phyloP scores from a whole-genome alignment of 2,329 filamentous ascomycete genomes.

The Xylaria digitata region DNA sequence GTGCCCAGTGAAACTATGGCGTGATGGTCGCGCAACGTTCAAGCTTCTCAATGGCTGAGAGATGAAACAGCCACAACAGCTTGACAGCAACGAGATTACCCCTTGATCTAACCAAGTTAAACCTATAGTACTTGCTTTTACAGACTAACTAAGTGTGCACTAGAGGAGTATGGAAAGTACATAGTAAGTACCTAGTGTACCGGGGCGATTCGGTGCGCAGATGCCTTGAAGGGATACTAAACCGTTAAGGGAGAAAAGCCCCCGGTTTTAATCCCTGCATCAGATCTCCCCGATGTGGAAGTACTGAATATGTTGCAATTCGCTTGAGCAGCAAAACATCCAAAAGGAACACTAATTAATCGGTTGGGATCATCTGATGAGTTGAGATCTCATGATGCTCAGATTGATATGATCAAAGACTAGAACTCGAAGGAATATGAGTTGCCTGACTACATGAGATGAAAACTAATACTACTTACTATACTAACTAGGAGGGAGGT shows the following conservation, averaged over 20 bases:
- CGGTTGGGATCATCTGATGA: constrained; percentile 20
- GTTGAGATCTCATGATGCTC: constrained; percentile 19
- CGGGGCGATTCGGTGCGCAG: not conserved
- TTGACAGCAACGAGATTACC: not conserved
- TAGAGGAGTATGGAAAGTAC: no score
- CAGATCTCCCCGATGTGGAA: constrained; percentile 33
- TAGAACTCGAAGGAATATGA: not conserved
- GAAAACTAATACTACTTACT: no score
- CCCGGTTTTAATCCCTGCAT: constrained; percentile 28
- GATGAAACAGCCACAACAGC: constrained; percentile 30
- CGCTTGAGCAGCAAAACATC: constrained; percentile 1
- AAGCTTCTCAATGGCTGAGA: constrained; percentile 30
- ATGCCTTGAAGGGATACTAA: constrained; percentile 7
- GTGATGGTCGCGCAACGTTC: constrained; percentile 11
- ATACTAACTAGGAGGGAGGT: no score
- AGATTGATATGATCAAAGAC: constrained; percentile 1
- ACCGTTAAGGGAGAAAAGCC: constrained; percentile 15
- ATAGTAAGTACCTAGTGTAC: no score
- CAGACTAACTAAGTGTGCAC: no score
- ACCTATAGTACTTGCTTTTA: no score
- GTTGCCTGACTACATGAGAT: not conserved
- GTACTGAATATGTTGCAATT: constrained; percentile 1
- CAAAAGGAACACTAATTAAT: not conserved
- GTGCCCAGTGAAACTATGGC: constrained; percentile 31
- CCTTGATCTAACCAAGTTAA: not conserved